A percentile compares a stretch with the other conserved stretches of the same genome.
Evolutionary conservation across 495 filamentous ascomycete genomes (phyloP).

Genomic region (Podospora pseudocomata): DNA sequence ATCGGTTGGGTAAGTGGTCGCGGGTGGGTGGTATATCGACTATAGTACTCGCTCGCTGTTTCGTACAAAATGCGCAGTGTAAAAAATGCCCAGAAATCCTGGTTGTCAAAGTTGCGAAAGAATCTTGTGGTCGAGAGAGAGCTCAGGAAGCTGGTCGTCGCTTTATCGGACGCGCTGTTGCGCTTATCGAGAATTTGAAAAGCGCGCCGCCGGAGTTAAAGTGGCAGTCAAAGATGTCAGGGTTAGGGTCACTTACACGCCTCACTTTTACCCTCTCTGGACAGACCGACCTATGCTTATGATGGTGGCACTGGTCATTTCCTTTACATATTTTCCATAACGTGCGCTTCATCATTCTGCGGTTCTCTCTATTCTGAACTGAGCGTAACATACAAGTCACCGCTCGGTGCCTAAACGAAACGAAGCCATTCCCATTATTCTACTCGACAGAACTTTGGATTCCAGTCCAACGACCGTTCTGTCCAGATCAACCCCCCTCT

Average conservation of each 20-base stretch:
- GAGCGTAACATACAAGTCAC: background rate
- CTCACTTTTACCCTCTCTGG: background rate
- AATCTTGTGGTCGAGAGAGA: background rate
- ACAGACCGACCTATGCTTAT: background rate
- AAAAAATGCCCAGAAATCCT: background rate
- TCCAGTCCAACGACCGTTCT: background rate
- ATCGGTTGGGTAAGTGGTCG: background rate
- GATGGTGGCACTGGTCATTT: too few species aligned
- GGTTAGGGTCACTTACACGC: conserved; percentile 5
- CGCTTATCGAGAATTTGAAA: background rate
- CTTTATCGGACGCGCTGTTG: conserved; percentile 3
- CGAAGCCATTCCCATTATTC: background rate
- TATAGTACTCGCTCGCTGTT: background rate
- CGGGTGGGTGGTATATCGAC: background rate
- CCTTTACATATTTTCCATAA: too few species aligned
- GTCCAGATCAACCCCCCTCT: background rate
- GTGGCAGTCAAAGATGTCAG: background rate
- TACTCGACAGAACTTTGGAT: background rate
- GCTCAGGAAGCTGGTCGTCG: background rate
- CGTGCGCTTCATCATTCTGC: too few species aligned
- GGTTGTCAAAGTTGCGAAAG: background rate
- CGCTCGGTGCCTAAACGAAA: background rate
- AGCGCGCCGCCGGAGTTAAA: background rate
- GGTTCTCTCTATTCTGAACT: background rate
- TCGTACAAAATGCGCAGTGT: background rate